Conservation (phyloP, 164 flowering plant species). For the Macadamia tetraphylla region DNA sequence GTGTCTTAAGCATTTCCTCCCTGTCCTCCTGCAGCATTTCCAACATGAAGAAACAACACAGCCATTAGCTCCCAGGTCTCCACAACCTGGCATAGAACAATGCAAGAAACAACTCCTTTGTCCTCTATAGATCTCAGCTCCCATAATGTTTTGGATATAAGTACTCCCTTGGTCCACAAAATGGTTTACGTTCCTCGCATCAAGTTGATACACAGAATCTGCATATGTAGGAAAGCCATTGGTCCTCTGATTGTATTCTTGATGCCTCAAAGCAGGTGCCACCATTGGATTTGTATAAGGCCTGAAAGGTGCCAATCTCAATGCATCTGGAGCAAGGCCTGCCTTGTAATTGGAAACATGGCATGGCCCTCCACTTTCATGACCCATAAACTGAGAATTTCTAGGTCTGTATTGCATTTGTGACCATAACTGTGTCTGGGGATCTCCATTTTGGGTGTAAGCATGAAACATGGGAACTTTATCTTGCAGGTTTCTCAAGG, state of each 20-base stretch:
- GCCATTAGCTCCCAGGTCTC: slow-evolving; percentile 7
- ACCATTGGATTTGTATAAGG: neutral
- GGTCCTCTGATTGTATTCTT: neutral
- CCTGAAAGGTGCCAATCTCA: slow-evolving; percentile 2
- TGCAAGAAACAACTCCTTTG: neutral
- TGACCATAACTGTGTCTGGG: neutral
- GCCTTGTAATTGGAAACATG: slow-evolving; percentile 5
- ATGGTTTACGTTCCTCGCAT: slow-evolving; percentile 7
- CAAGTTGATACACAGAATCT: slow-evolving; percentile 4
- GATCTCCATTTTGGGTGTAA: neutral
- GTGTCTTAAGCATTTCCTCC: slow-evolving; percentile 23
- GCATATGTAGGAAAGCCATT: slow-evolving; percentile 2
- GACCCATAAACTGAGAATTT: neutral
- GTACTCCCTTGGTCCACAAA: neutral
- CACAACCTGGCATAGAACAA: slow-evolving; percentile 26
- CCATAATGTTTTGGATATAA: slow-evolving; percentile 5
- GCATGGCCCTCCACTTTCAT: neutral
- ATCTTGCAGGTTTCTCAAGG: slow-evolving; percentile 6
- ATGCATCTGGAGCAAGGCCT: slow-evolving; percentile 17
- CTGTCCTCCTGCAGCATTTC: slow-evolving; percentile 27
- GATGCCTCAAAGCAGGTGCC: slow-evolving; percentile 2
- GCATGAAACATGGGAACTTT: slow-evolving; percentile 2
- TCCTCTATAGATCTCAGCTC: neutral
- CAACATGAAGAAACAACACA: slow-evolving; percentile 21
- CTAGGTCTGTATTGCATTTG: slow-evolving; percentile 6